Evolutionary conservation across 805 yeast species (phyloP).

Genomic region (Saturnispora saitoi): DNA sequence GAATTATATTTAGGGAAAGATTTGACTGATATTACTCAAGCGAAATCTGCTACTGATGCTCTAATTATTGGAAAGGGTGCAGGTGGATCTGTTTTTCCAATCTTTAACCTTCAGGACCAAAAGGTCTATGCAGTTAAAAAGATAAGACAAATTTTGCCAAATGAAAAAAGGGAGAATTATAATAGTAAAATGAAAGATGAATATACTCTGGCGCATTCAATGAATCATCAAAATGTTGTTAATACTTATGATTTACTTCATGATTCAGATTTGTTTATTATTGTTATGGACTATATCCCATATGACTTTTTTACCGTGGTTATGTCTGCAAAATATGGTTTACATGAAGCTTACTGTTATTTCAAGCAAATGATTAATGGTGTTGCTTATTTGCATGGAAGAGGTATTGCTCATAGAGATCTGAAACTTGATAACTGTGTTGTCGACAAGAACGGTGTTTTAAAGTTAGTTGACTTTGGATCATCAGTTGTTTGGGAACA

Average conservation of each 20-base stretch:
- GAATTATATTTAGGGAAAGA: constrained; percentile 1
- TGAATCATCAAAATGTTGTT: constrained; percentile 73
- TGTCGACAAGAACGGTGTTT: constrained; percentile 60
- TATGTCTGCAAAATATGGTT: constrained; percentile 75
- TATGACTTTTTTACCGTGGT: constrained; percentile 89
- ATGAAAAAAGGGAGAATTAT: constrained; percentile 62
- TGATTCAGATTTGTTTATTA: constrained; percentile 53
- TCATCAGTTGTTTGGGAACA: constrained; percentile 71
- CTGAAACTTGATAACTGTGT: constrained; percentile 91
- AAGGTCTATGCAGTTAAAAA: constrained; percentile 79
- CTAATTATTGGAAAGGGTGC: constrained; percentile 70
- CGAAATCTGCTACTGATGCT: constrained; percentile 10
- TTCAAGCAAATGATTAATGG: constrained; percentile 76
- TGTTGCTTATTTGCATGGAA: constrained; percentile 61
- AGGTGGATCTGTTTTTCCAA: constrained; percentile 85
- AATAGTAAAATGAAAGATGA: constrained; percentile 74
- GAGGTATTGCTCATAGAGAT: constrained; percentile 91
- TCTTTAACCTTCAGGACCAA: constrained; percentile 44
- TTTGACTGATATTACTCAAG: background rate
- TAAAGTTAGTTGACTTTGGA: constrained; percentile 90
- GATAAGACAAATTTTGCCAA: constrained; percentile 56
- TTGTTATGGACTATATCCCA: constrained; percentile 90
- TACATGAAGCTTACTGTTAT: constrained; percentile 67
- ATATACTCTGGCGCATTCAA: constrained; percentile 68
- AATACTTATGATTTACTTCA: constrained; percentile 72